Evolutionary conservation across 192 early-diverging fungal genomes (phyloP), one percentile per base, ranked within the genome.

Genomic region (Chytriomyces sp.): DNA sequence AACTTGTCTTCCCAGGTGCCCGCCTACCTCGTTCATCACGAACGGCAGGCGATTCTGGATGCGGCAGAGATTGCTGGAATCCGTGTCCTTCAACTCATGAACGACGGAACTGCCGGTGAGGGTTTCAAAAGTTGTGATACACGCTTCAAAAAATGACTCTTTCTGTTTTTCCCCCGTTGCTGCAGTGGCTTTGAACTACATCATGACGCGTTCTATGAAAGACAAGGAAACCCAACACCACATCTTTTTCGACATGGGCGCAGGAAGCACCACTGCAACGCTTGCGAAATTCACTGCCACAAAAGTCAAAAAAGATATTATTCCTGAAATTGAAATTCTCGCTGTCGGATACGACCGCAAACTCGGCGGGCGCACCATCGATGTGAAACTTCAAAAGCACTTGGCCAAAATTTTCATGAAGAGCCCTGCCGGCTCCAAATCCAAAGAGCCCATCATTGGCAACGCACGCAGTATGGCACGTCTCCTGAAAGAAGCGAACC

Each of bases 191-290:
- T 80, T 98, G 50, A 97, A 95, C 86, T 99, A 94, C 78, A 96
- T 93, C 43, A 91, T 93, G 81, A 88, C 83, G 69, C 85, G 91
- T 50, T 80, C 82, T 11, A 92, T 95, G 64, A 78, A 78, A n/a
- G 53, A 57, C 53, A 35, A 35, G 35, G 84, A 89, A 43, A 89
- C 91, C 6, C 81, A 91, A 80, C 86, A 91, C 78, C 94, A 98
- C 75, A 81, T 99, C 65, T 97, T 98, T 79, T 98, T 94, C 83
- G 98, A 99, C 83, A 95, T 97, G 94, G 98, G 98, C 1, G 97
- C 98, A 10, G 94, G 96, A 35, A 93, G 91, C 74, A 98, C 98
- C 2, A 90, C 89, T n/a, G 96, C 93, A 24, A 92, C 94, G 6
- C 86, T 99, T 18, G 94, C 93, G 1, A 86, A 86, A 48, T 97